Conservation (phyloP, 1,284 basidiomycete species). For the Phaffia rhodozyma region DNA sequence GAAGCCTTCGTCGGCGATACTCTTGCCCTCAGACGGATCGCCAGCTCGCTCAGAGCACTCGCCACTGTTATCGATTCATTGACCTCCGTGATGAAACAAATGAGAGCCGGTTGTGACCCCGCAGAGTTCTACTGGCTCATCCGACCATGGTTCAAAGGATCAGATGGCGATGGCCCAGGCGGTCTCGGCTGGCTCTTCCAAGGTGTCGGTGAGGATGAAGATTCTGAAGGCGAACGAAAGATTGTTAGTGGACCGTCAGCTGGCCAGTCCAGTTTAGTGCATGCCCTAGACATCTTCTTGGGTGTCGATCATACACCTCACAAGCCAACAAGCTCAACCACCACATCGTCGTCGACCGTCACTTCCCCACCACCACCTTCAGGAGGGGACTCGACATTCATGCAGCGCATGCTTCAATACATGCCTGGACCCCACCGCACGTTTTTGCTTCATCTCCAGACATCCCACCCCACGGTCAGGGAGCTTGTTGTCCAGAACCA, state of each 20-base stretch:
- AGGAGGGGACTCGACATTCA: constrained; percentile 45
- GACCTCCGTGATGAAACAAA: constrained; percentile 47
- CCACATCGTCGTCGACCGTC: constrained; percentile 21
- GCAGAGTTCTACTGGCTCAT: constrained; percentile 70
- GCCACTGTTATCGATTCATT: constrained; percentile 56
- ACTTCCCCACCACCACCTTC: constrained; percentile 20
- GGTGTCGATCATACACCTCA: constrained; percentile 54
- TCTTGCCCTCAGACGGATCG: constrained; percentile 60
- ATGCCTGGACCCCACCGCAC: constrained; percentile 85
- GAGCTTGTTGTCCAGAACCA: constrained; percentile 31
- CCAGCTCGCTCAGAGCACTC: constrained; percentile 55
- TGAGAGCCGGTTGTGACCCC: constrained; percentile 65
- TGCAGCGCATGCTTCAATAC: constrained; percentile 70
- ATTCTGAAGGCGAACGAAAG: constrained; percentile 39
- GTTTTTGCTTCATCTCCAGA: constrained; percentile 71
- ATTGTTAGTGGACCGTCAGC: constrained; percentile 77
- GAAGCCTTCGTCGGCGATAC: constrained; percentile 80
- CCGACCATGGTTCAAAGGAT: constrained; percentile 85
- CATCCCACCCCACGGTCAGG: constrained; percentile 47
- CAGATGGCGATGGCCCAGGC: constrained; percentile 51
- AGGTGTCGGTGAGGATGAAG: constrained; percentile 43
- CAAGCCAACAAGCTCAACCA: constrained; percentile 6
- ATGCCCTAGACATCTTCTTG: constrained; percentile 79
- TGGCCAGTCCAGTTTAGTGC: constrained; percentile 78
- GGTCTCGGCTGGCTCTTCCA: constrained; percentile 68